Evolutionary conservation across 2,329 filamentous ascomycete genomes (phyloP), one percentile per base, ranked within the genome.

Genomic region (Fusarium floridanum): DNA sequence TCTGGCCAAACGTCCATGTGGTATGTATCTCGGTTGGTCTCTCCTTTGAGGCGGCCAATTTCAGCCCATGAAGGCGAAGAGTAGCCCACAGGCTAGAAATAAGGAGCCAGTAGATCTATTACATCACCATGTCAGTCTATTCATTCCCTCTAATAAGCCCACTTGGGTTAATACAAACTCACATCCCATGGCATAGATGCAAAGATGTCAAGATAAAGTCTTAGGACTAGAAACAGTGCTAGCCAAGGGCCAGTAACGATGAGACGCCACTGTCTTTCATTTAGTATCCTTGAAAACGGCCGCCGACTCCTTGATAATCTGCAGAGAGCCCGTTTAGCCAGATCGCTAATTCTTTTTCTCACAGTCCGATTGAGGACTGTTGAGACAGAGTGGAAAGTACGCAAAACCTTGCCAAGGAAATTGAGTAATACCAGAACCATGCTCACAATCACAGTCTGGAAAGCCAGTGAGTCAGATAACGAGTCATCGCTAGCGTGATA

Each of bases 1-100:
- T 56, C 24, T 68, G 69, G 0, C 69, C 66, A 39, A 69, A 69
- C 2, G 66, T 20, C 69, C 69, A 34, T 2, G 32, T 34, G 10
- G 34, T 36, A 2, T 14, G 34, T 3, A 36, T 36, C 34, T 36
- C 34, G 12, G 1, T 36, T 14, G 34, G 34, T 14, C 34, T 36
- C 34, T 36, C 12, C 34, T 3, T 36, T 36, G 34, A 6, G 34
- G 34, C 12, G 2, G 34, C 34, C 2, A 14, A 36, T 36, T 36
- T 36, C 5, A 36, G 5, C 5, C 5, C 34, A 36, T 36, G 4
- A 36, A 53, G 48, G 8, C 9, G 27, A n/a, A 53, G 27, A 1
- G 48, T 53, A 27, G 48, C 48, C 48, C 48, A 53, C 2, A 32
- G 9, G 27, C 22, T 27, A 3, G 48, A 27, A 32, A 53, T 29